Base-by-base conservation (phyloP, 1,139 yeast species). In the Lizanozyma gosingica region DNA sequence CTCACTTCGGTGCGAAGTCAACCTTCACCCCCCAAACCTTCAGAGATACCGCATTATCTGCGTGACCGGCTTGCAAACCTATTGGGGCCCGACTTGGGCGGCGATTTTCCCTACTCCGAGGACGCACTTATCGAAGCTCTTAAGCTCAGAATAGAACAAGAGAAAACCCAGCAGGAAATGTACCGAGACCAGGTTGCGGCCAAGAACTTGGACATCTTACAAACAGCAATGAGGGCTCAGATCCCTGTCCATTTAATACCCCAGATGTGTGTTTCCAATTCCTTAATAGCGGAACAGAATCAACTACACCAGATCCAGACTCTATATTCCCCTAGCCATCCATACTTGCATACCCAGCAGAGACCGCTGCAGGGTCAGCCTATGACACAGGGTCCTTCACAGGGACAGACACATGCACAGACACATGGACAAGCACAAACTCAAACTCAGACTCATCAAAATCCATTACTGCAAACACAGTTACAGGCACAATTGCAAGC, bases 101-200 rank as follows among this genome's bases (percentile, higher is more conserved):
- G 65, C 4, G 56, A 65, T 18, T 81, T 85, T 75, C 80, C 81
- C 1, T 70, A 68, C 53, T 66, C 84, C 2, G 90, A 84, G 45
- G 67, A 71, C 17, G 73, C 94, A 2, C 69, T 81, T 34, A 58
- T 72, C 18, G 81, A 78, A 48, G 78, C 90, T 0, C 62, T 88
- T 36, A 72, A 72, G 35, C 69, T 86, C 27, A 74, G 81, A 43
- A 63, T 78, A 2, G 94, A 86, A 55, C 94, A 84, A 54, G 97
- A 90, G 56, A 71, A 75, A 35, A 84, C 97, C 1, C 82, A 82
- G 49, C 97, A 88, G 57, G 94, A 84, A 49, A 82, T 70, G 51
- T 81, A 83, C 56, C 74, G 73, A 43, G 64, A 82, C 33, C 95
- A 88, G 54, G 64, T 73, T 34, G 69, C 83, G 29, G 72, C 73